These are phyloP conservation scores for Anthracocystis panici-leucophaei DNA, from an alignment of 1,284 basidiomycete species.

Conservation along the genomic window DNA sequence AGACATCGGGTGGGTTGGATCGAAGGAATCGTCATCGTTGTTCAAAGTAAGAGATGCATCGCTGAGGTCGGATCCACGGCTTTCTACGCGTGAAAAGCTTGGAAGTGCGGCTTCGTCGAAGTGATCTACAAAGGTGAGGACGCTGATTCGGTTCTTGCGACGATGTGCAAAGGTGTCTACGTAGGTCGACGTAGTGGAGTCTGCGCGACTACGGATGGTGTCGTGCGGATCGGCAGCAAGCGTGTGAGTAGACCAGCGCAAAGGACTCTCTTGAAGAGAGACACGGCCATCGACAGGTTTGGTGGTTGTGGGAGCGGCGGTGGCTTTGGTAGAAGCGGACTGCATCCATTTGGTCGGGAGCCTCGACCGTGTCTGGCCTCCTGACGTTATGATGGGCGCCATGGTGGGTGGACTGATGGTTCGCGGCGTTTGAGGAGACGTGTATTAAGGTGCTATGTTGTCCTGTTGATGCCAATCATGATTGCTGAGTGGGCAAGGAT, in stretches of 20 bases:
- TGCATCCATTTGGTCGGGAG: slow-evolving; percentile 45
- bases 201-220: slow-evolving; percentile 37
- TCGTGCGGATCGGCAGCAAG: slow-evolving; percentile 28
- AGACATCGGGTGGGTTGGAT: neutral
- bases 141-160: slow-evolving; percentile 45
- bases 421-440: neutral
- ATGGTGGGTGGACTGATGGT: slow-evolving; percentile 7
- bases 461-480: too few relatives aligned
- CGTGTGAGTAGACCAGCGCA: slow-evolving; percentile 37
- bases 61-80: slow-evolving; percentile 18
- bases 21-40: slow-evolving; percentile 4
- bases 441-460: slow-evolving; percentile 1
- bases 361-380: slow-evolving; percentile 40
- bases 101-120: slow-evolving; percentile 14
- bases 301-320: slow-evolving; percentile 7
- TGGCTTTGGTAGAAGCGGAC: slow-evolving; percentile 9
- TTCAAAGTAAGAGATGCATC: slow-evolving; percentile 33
- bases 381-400: slow-evolving; percentile 28
- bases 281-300: slow-evolving; percentile 11
- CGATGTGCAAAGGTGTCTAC: slow-evolving; percentile 48
- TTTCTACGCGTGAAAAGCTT: slow-evolving; percentile 13
- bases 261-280: slow-evolving; percentile 7
- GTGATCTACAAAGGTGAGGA: slow-evolving; percentile 36
- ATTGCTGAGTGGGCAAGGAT: too few relatives aligned
- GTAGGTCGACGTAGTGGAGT: slow-evolving; percentile 38